A percentile compares a stretch with the other conserved stretches of the same genome.
These are phyloP conservation scores for Mycena haematopus DNA, from an alignment of 768 basidiomycete species.

Conservation along the genomic window DNA sequence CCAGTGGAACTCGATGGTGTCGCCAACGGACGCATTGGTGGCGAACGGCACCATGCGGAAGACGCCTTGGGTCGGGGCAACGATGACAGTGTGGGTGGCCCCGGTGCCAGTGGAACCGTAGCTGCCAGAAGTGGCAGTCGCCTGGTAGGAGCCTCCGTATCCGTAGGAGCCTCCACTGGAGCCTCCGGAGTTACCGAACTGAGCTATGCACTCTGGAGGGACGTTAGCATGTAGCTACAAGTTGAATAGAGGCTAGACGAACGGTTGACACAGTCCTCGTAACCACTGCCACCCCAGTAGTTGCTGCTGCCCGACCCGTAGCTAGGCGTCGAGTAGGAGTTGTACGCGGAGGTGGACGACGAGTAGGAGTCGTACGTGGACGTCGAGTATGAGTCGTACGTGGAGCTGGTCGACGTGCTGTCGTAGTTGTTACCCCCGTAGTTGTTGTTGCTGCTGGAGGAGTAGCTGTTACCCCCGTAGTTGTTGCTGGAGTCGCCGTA, in stretches of 20 bases:
- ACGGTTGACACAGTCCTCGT: slow-evolving; percentile 77
- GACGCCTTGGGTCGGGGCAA: slow-evolving; percentile 79
- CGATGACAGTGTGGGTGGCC: slow-evolving; percentile 76
- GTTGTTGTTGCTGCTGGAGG: not conserved
- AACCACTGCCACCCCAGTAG: slow-evolving; percentile 62
- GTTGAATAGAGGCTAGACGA: not conserved
- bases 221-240: not conserved
- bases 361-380: slow-evolving; percentile 55
- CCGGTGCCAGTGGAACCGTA: slow-evolving; percentile 52
- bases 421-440: not conserved
- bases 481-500: not conserved
- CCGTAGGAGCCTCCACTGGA: not conserved
- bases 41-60: slow-evolving; percentile 79
- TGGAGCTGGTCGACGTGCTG: slow-evolving; percentile 21
- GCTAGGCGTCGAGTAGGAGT: slow-evolving; percentile 47
- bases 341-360: slow-evolving; percentile 36
- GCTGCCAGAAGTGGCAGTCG: slow-evolving; percentile 41
- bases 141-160: slow-evolving; percentile 40
- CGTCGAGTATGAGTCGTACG: slow-evolving; percentile 41
- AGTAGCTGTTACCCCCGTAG: not conserved
- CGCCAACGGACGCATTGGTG: slow-evolving; percentile 76
- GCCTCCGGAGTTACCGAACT: slow-evolving; percentile 52
- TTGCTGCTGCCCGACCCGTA: slow-evolving; percentile 71
- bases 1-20: slow-evolving; percentile 81
- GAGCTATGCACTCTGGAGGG: slow-evolving; percentile 65